These are phyloP conservation scores for Cucurbita maxima DNA, from an alignment of 306 rosid species.

Conservation along the genomic window DNA sequence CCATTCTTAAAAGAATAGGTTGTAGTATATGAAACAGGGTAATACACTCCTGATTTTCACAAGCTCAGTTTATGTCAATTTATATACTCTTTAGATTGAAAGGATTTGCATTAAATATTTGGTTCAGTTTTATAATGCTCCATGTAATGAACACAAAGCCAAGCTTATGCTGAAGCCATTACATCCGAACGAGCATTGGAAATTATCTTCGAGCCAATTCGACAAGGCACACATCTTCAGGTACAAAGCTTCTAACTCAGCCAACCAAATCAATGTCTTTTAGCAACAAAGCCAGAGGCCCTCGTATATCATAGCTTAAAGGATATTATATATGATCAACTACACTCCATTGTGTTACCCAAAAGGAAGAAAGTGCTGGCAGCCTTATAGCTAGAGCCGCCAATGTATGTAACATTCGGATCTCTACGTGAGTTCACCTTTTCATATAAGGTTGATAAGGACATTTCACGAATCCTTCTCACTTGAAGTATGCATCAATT, in stretches of 20 bases:
- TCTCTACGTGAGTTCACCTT: too few species aligned
- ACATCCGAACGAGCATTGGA: constrained; percentile 66
- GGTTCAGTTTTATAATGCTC: constrained; percentile 77
- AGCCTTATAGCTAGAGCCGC: too few species aligned
- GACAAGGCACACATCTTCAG: constrained; percentile 79
- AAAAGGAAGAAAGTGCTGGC: not conserved
- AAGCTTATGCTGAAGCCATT: constrained; percentile 84
- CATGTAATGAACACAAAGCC: constrained; percentile 58
- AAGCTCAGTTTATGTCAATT: too few species aligned
- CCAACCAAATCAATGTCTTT: not conserved
- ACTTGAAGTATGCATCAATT: too few species aligned
- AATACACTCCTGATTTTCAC: not conserved
- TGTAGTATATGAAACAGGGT: not conserved
- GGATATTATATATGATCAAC: not conserved
- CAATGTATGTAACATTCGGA: too few species aligned
- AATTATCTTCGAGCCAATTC: constrained; percentile 64
- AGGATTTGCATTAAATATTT: constrained; percentile 1
- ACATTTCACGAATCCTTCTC: too few species aligned
- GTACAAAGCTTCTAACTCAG: constrained; percentile 19
- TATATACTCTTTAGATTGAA: not conserved
- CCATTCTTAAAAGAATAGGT: not conserved
- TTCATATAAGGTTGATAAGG: too few species aligned
- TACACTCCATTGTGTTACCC: not conserved
- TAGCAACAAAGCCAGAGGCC: not conserved
- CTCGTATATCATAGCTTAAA: not conserved